Percentiles rank a stretch among this genome's conserved stretches.
phyloP scores from a whole-genome alignment of 192 early-diverging fungal species.

The Linnemannia elongata region DNA sequence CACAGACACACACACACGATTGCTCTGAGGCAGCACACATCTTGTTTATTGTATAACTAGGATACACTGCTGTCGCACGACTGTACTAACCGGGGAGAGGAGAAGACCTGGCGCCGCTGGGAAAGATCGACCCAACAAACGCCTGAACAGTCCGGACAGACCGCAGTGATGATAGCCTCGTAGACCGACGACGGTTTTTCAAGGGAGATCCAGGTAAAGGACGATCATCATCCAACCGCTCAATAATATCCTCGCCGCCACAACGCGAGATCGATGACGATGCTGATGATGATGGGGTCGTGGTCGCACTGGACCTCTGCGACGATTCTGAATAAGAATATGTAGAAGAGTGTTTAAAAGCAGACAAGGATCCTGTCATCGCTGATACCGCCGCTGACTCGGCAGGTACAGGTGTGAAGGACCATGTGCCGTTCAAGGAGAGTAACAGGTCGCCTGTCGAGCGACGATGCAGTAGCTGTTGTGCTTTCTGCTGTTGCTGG shows the following conservation, averaged over 20 bases:
- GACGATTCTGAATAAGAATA: neutral
- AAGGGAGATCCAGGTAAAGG: neutral
- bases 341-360: neutral
- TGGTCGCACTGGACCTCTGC: neutral
- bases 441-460: neutral
- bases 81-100: neutral
- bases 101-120: neutral
- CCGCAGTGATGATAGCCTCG: neutral
- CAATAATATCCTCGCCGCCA: neutral
- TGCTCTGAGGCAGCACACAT: no score
- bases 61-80: no score
- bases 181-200: neutral
- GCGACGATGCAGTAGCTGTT: neutral
- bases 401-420: neutral
- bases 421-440: neutral
- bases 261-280: neutral
- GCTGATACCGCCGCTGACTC: neutral
- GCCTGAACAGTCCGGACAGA: slow-evolving; percentile 8
- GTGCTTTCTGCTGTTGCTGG: neutral
- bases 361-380: neutral
- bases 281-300: neutral
- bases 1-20: no score
- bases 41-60: no score
- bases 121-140: slow-evolving; percentile 24
- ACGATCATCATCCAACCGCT: neutral